These are phyloP conservation scores for Phytophthora pseudosyringae DNA, from an alignment of 352 stramenopile genomes.

Conservation along the genomic window DNA sequence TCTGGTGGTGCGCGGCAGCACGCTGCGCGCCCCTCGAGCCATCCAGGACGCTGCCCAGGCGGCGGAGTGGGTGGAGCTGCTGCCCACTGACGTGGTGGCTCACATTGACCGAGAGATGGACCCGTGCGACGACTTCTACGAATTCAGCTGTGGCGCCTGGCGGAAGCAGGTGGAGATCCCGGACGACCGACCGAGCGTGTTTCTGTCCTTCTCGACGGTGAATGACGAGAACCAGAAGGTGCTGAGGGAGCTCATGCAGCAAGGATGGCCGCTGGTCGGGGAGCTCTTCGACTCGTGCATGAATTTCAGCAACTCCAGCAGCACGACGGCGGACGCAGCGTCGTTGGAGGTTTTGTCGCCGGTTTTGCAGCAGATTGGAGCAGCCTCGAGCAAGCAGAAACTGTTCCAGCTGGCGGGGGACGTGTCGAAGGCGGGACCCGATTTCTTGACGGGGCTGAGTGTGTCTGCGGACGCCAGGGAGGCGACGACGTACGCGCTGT, in stretches of 20 bases:
- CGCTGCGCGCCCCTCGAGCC: conserved; percentile 37
- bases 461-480: conserved; percentile 87
- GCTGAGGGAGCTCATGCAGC: conserved; percentile 60
- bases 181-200: conserved; percentile 43
- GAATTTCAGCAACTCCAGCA: conserved; percentile 63
- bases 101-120: conserved; percentile 57
- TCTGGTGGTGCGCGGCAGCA: conserved; percentile 45
- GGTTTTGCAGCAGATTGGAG: conserved; percentile 47
- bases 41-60: conserved; percentile 15
- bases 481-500: conserved; percentile 79
- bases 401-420: conserved; percentile 63
- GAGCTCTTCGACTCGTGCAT: conserved; percentile 73
- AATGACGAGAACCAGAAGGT: conserved; percentile 41
- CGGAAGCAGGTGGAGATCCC: conserved; percentile 48
- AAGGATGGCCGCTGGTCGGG: conserved; percentile 67
- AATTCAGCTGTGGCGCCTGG: conserved; percentile 70
- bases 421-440: conserved; percentile 59
- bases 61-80: conserved; percentile 20
- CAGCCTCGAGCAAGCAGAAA: conserved; percentile 35
- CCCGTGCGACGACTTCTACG: conserved; percentile 82
- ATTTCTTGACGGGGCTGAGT: conserved; percentile 83
- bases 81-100: conserved; percentile 44
- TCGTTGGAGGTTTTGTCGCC: conserved; percentile 36
- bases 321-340: conserved; percentile 33
- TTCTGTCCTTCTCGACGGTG: conserved; percentile 43